Base-by-base conservation (phyloP, 2,329 filamentous ascomycete genomes). In the Pseudopyricularia javanii region DNA sequence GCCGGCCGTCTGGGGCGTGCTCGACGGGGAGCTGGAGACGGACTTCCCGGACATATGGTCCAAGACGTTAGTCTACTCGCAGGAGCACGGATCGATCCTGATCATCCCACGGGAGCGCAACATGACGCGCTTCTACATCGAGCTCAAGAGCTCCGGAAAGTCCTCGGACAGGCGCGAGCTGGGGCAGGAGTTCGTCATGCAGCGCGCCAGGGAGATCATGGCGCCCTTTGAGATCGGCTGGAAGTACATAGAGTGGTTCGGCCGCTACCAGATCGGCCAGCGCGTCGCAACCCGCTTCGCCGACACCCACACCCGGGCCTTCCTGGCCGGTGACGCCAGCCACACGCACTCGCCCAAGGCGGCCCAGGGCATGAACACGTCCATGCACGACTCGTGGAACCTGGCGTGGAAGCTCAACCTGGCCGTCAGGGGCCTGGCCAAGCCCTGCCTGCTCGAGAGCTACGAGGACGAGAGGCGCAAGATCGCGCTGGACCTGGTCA, bases 41-140 rank as follows among this genome's bases (percentile, higher is more conserved):
- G 75, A 87, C 62, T 88, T 88, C 59, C 85, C 85, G 1, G 84
- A 88, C 60, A 77, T 88, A 49, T 88, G 83, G 83, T 85, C 80
- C 64, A 88, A 88, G 67, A 82, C 83, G 0, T 75, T 85, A 0
- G 74, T 87, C 7, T 83, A 83, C 57, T 83, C 80, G 2, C 79
- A 86, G 56, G 73, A 79, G 54, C 73, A 80, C 47, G 85, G 85
- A 3, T 85, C 83, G 0, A 80, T 88, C 47, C 72, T 88, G n/a
- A 84, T 86, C 63, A 83, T 88, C 52, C 85, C 85, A 4, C 78
- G 85, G 37, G 85, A 88, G 64, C 74, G 82, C 43, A 85, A 85
- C 60, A 80, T 88, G 76, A 88, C 84, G 0, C 77, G 85, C 47
- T 71, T 80, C 59, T 80, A 79, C 59, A 77, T 79, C 54, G 76